These are phyloP conservation scores for Colletotrichum sp. DNA, from an alignment of 2,329 filamentous ascomycete species.

Conservation along the genomic window DNA sequence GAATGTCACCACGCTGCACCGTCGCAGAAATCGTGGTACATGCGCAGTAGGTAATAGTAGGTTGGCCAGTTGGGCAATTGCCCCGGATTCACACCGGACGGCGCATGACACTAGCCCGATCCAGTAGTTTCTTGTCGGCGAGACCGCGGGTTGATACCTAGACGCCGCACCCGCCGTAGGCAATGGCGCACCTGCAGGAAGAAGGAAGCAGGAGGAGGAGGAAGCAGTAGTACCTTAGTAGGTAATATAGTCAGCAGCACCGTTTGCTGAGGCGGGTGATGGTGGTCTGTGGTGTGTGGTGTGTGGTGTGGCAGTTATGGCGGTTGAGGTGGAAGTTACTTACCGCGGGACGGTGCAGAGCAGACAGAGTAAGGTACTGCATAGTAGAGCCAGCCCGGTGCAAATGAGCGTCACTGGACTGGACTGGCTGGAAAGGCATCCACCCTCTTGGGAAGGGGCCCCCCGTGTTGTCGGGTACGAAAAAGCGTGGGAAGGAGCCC, in stretches of 20 bases:
- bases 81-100: slow-evolving; percentile 1
- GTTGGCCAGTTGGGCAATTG: neutral
- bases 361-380: too few species aligned
- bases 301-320: neutral
- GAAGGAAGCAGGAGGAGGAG: neutral
- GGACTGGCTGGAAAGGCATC: neutral
- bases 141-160: neutral
- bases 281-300: neutral
- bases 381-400: neutral
- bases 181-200: neutral
- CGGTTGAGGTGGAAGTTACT: neutral
- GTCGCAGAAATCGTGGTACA: neutral
- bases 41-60: too few species aligned
- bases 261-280: neutral
- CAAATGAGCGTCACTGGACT: neutral
- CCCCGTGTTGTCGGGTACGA: slow-evolving; percentile 8
- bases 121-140: neutral
- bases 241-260: neutral
- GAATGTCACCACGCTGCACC: neutral
- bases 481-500: neutral
- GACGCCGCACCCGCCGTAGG: neutral
- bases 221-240: neutral
- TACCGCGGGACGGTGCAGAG: too few species aligned
- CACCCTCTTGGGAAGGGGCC: neutral
- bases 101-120: neutral